A percentile compares a stretch with the other conserved stretches of the same genome.
These are phyloP conservation scores for Biscutella laevigata DNA, from an alignment of 441 rosid genomes.

Conservation along the genomic window DNA sequence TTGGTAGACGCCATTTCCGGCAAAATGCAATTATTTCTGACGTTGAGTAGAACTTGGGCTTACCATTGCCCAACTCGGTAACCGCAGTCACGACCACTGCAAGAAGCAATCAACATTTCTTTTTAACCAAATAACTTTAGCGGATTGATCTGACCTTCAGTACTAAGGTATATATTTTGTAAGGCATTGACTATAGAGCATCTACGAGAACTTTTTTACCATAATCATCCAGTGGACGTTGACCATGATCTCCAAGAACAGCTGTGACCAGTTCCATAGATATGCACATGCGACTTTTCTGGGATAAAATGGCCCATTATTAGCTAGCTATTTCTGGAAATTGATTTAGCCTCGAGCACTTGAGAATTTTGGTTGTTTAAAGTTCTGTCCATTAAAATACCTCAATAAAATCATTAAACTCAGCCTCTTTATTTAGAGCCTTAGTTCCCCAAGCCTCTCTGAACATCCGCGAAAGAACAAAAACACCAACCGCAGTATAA, in stretches of 20 bases:
- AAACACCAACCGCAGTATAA: conserved; percentile 94
- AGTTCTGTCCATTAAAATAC: conserved; percentile 28
- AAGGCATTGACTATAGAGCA: neutral
- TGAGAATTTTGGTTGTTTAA: neutral
- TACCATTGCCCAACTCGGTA: conserved; percentile 78
- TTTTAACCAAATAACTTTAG: conserved; percentile 8
- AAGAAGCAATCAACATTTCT: conserved; percentile 13
- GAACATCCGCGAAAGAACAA: conserved; percentile 84
- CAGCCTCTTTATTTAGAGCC: conserved; percentile 55
- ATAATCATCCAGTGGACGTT: conserved; percentile 79
- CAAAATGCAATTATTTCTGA: conserved; percentile 83
- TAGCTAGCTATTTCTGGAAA: conserved; percentile 7
- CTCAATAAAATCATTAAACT: conserved; percentile 83
- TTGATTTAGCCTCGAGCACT: neutral
- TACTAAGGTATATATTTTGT: neutral
- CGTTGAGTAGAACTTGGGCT: conserved; percentile 91
- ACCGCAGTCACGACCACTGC: conserved; percentile 95
- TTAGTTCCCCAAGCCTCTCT: conserved; percentile 86
- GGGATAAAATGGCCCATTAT: conserved; percentile 19
- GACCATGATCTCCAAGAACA: conserved; percentile 97
- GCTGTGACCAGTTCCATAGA: conserved; percentile 99
- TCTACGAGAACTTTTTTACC: conserved; percentile 33
- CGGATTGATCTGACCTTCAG: neutral
- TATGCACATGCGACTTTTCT: conserved; percentile 72
- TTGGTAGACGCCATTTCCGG: conserved; percentile 82